phyloP scores from a whole-genome alignment of 805 yeast species.

The Candida maris region DNA sequence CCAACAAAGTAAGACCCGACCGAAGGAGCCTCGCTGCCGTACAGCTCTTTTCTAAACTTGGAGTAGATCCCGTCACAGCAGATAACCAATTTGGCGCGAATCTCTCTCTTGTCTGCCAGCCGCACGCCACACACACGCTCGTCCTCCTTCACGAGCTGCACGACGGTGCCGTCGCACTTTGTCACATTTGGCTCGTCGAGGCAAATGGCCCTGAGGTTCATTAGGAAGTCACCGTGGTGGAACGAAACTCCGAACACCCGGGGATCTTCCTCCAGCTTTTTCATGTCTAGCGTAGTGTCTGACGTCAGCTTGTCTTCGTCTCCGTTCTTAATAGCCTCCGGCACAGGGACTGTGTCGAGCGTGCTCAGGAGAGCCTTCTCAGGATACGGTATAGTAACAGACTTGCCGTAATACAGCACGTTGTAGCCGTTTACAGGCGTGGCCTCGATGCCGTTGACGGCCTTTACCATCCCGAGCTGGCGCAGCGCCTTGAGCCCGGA shows the following conservation, averaged over 20 bases:
- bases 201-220: slow-evolving; percentile 71
- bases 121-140: slow-evolving; percentile 70
- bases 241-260: slow-evolving; percentile 76
- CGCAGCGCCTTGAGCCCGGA: slow-evolving; percentile 85
- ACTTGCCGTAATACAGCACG: slow-evolving; percentile 59
- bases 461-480: slow-evolving; percentile 77
- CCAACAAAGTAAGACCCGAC: slow-evolving; percentile 88
- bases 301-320: slow-evolving; percentile 50
- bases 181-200: slow-evolving; percentile 69
- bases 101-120: slow-evolving; percentile 45
- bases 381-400: slow-evolving; percentile 68
- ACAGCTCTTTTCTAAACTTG: slow-evolving; percentile 75
- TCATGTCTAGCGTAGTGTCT: slow-evolving; percentile 47
- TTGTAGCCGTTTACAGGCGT: slow-evolving; percentile 76
- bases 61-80: slow-evolving; percentile 94
- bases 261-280: slow-evolving; percentile 57
- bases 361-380: slow-evolving; percentile 48
- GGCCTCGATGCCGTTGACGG: slow-evolving; percentile 74
- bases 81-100: slow-evolving; percentile 62
- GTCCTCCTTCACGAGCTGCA: slow-evolving; percentile 47
- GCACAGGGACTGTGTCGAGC: slow-evolving; percentile 42
- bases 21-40: slow-evolving; percentile 56
- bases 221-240: slow-evolving; percentile 87
- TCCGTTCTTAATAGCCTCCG: slow-evolving; percentile 52
- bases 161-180: slow-evolving; percentile 79